Evolutionary conservation across 495 filamentous ascomycete genomes (phyloP).

Genomic region (Pseudotulostoma volvatum): DNA sequence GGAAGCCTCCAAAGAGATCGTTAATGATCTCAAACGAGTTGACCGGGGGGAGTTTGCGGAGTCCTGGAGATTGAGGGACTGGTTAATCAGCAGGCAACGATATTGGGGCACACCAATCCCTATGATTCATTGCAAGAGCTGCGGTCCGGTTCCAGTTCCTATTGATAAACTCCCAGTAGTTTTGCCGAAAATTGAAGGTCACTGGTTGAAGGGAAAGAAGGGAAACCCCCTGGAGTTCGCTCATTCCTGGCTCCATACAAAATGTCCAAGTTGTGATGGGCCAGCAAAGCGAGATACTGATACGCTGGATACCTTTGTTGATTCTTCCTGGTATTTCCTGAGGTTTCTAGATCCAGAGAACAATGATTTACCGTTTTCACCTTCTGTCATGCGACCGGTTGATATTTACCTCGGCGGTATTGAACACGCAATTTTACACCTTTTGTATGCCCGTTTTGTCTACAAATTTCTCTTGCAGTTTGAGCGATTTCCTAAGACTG

Average conservation of each 20-base stretch:
- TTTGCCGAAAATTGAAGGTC: conserved; percentile 51
- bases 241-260: conserved; percentile 56
- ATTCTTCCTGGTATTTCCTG: conserved; percentile 86
- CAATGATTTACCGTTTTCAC: conserved; percentile 39
- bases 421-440: conserved; percentile 79
- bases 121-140: conserved; percentile 64
- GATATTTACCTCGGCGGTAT: conserved; percentile 79
- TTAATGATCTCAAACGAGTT: conserved; percentile 34
- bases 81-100: conserved; percentile 74
- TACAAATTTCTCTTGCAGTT: conserved; percentile 66
- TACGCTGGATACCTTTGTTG: conserved; percentile 92
- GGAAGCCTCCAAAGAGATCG: conserved; percentile 44
- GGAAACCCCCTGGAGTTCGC: conserved; percentile 63
- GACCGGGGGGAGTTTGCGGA: conserved; percentile 41
- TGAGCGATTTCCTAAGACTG: conserved; percentile 31
- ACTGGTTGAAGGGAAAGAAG: conserved; percentile 49
- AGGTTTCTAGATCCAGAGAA: conserved; percentile 60
- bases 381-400: conserved; percentile 48
- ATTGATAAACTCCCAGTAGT: conserved; percentile 57
- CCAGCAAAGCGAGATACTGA: conserved; percentile 72
- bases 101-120: conserved; percentile 90
- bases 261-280: conserved; percentile 56
- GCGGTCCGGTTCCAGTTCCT: conserved; percentile 67
- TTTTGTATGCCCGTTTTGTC: conserved; percentile 84
- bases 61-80: conserved; percentile 67